phyloP scores from a whole-genome alignment of 1,139 yeast species.

The Yamadazyma trypodendri region DNA sequence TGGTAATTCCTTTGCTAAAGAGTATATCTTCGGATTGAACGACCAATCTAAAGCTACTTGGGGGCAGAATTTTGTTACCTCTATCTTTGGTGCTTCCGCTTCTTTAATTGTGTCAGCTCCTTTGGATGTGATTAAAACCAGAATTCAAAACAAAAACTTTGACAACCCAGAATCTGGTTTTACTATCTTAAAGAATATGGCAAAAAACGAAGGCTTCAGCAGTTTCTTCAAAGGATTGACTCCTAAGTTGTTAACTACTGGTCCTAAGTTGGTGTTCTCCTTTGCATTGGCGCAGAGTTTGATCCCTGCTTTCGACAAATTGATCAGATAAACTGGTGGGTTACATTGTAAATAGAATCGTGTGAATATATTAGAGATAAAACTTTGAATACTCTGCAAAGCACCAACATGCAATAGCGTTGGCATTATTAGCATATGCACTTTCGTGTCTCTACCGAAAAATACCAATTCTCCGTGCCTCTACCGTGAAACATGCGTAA shows the following conservation, averaged over 20 bases:
- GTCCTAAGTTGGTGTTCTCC: slow-evolving; percentile 95
- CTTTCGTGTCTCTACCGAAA: neutral
- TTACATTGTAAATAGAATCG: slow-evolving; percentile 13
- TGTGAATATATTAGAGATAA: slow-evolving; percentile 1
- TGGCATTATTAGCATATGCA: too few species aligned
- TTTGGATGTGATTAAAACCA: slow-evolving; percentile 94
- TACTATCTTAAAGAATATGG: slow-evolving; percentile 89
- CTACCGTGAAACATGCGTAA: neutral
- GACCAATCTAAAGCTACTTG: slow-evolving; percentile 93
- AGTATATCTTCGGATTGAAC: slow-evolving; percentile 79
- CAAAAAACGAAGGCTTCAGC: slow-evolving; percentile 80
- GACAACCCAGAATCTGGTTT: slow-evolving; percentile 95
- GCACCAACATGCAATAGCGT: too few species aligned
- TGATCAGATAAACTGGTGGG: slow-evolving; percentile 33
- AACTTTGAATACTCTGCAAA: too few species aligned
- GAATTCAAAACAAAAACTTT: slow-evolving; percentile 95
- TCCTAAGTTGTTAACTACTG: slow-evolving; percentile 94
- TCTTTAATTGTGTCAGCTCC: slow-evolving; percentile 97
- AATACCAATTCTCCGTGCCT: neutral
- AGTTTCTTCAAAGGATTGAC: slow-evolving; percentile 97
- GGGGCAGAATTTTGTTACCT: slow-evolving; percentile 91
- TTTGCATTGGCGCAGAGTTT: slow-evolving; percentile 95
- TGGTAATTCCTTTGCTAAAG: slow-evolving; percentile 98
- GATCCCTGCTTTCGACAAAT: slow-evolving; percentile 90
- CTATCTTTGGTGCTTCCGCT: slow-evolving; percentile 98